Percentiles rank a stretch among this genome's conserved stretches.
Evolutionary conservation across 2,329 filamentous ascomycete species (phyloP).

Genomic region (Chalara sp.): DNA sequence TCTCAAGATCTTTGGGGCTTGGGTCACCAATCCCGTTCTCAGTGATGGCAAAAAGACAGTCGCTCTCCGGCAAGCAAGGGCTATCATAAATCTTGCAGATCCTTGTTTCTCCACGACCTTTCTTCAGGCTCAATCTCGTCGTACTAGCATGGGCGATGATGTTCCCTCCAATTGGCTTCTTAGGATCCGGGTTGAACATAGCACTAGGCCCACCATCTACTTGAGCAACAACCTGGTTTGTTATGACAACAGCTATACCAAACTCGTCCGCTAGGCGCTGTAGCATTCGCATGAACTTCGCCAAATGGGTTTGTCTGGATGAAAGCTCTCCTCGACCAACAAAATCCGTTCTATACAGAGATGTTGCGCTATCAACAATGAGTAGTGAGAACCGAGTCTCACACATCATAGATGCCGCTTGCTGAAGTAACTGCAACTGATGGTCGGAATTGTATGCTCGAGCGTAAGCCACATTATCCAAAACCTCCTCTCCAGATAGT

Average conservation of each 20-base stretch:
- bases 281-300: conserved; percentile 81
- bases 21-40: conserved; percentile 97
- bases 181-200: conserved; percentile 99
- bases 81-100: conserved; percentile 99
- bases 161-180: conserved; percentile 98
- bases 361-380: conserved; percentile 92
- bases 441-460: conserved; percentile 98
- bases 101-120: conserved; percentile 88
- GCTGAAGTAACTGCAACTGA: conserved; percentile 88
- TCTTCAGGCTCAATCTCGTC: conserved; percentile 89
- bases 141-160: conserved; percentile 98
- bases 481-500: conserved; percentile 89
- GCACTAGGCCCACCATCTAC: conserved; percentile 92
- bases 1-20: conserved; percentile 90
- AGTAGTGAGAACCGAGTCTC: conserved; percentile 96
- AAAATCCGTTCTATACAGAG: conserved; percentile 94
- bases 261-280: conserved; percentile 78
- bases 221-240: conserved; percentile 97
- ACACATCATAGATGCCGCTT: conserved; percentile 98
- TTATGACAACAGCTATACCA: conserved; percentile 96
- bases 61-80: conserved; percentile 91
- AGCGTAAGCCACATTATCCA: conserved; percentile 97
- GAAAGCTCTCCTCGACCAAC: conserved; percentile 93
- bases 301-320: conserved; percentile 82
- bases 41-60: conserved; percentile 93